Conservation (phyloP, 768 basidiomycete genomes). For the Floccularia luteovirens region DNA sequence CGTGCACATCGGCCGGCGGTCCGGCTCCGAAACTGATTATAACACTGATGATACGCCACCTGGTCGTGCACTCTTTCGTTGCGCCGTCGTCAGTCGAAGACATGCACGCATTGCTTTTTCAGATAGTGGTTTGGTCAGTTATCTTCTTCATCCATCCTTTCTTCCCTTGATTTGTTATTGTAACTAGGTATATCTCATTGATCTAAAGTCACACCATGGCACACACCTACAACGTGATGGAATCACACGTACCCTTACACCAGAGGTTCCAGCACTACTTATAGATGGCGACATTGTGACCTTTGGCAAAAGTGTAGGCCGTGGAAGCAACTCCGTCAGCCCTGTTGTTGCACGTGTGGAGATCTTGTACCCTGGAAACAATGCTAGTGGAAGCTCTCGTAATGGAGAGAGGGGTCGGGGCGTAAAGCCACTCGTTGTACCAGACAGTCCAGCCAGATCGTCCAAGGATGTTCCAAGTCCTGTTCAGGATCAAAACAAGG, state of each 20-base stretch:
- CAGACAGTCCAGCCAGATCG: constrained; percentile 12
- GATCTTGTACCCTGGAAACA: constrained; percentile 29
- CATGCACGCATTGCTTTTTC: constrained; percentile 75
- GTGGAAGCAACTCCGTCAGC: constrained; percentile 48
- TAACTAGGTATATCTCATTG: constrained; percentile 58
- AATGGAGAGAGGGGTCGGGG: no score
- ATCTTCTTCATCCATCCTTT: no score
- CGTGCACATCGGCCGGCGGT: constrained; percentile 64
- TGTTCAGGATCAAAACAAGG: constrained; percentile 6
- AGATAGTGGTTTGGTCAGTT: constrained; percentile 48
- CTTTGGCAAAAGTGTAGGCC: constrained; percentile 71
- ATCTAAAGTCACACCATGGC: constrained; percentile 71
- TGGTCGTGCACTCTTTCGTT: constrained; percentile 57
- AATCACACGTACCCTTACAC: constrained; percentile 36
- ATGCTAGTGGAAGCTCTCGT: constrained; percentile 7
- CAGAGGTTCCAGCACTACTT: constrained; percentile 51
- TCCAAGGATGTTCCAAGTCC: constrained; percentile 13
- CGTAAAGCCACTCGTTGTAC: constrained; percentile 21
- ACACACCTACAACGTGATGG: constrained; percentile 58
- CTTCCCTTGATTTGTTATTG: constrained; percentile 5
- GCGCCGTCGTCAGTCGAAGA: constrained; percentile 71
- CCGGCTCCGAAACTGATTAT: constrained; percentile 36
- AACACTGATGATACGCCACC: constrained; percentile 29
- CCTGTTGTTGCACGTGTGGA: constrained; percentile 59
- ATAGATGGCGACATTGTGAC: constrained; percentile 65